A percentile compares a stretch with the other conserved stretches of the same genome.
Evolutionary conservation across 2,329 filamentous ascomycete genomes (phyloP).

Genomic region (Pezicula carpinea): DNA sequence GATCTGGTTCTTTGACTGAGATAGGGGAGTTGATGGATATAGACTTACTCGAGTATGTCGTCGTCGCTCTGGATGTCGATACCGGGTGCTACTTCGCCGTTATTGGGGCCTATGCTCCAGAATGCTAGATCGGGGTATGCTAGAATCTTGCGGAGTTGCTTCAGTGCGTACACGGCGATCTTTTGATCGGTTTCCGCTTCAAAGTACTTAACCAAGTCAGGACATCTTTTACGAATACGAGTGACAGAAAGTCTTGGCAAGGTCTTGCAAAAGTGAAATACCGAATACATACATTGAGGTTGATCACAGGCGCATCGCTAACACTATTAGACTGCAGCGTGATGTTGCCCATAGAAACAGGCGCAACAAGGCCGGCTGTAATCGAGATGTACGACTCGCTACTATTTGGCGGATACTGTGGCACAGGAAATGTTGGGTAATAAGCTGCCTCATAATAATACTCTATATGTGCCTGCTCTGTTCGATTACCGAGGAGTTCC

Average conservation of each 20-base stretch:
- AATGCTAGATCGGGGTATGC: constrained; percentile 3
- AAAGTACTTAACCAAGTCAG: constrained; percentile 7
- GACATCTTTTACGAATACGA: too few relatives aligned
- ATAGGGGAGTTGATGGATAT: not conserved
- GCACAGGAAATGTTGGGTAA: not conserved
- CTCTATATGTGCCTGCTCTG: constrained; percentile 4
- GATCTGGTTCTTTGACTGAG: not conserved
- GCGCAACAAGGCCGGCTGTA: constrained; percentile 28
- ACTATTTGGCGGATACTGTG: not conserved
- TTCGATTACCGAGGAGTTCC: not conserved
- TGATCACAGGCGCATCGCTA: constrained; percentile 34
- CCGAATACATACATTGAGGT: constrained; percentile 39
- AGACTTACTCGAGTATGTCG: constrained; percentile 5
- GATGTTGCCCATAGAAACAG: constrained; percentile 36
- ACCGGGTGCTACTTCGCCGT: constrained; percentile 7
- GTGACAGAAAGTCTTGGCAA: too few relatives aligned
- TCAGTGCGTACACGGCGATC: constrained; percentile 36
- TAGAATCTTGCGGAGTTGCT: constrained; percentile 32
- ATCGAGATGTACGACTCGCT: constrained; percentile 16
- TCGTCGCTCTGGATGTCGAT: not conserved
- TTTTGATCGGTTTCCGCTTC: constrained; percentile 33
- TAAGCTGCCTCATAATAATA: constrained; percentile 3
- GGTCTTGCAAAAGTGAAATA: constrained; percentile 26
- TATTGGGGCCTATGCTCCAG: not conserved
- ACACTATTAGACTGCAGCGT: constrained; percentile 30